A percentile compares a stretch with the other conserved stretches of the same genome.
phyloP scores from a whole-genome alignment of 805 yeast genomes.

The Trichomonascus vanleenenianus region DNA sequence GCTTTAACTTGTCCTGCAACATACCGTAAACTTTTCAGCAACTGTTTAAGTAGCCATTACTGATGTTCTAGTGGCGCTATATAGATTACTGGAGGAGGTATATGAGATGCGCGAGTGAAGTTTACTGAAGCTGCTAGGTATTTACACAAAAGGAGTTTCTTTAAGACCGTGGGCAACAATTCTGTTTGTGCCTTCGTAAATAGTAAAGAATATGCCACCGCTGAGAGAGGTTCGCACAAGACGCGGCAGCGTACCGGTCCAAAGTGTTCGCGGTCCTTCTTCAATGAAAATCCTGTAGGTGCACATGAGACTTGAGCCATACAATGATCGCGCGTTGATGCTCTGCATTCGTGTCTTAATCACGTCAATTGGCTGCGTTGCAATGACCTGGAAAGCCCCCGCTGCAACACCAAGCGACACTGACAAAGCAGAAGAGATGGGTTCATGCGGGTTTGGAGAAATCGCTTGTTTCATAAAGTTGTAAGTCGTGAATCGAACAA shows the following conservation, averaged over 20 bases:
- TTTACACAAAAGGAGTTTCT: conserved; percentile 33
- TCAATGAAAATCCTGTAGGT: conserved; percentile 29
- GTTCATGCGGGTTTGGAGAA: conserved; percentile 21
- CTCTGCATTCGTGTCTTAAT: conserved; percentile 83
- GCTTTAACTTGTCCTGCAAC: no score
- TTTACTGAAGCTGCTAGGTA: no score
- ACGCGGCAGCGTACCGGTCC: conserved; percentile 45
- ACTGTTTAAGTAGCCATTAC: no score
- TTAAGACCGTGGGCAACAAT: conserved; percentile 32
- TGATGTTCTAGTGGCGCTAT: no score
- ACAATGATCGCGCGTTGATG: conserved; percentile 28
- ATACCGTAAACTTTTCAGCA: no score
- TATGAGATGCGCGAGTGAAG: no score
- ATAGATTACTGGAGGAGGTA: no score
- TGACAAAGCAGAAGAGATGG: conserved; percentile 25
- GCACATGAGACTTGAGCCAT: conserved; percentile 30
- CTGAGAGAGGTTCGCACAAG: conserved; percentile 61
- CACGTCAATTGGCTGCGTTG: conserved; percentile 86
- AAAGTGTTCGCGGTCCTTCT: conserved; percentile 33
- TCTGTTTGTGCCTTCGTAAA: conserved; percentile 52
- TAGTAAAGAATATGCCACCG: conserved; percentile 60
- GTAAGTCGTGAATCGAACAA: conserved; percentile 78
- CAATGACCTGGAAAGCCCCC: conserved; percentile 62
- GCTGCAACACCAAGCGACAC: conserved; percentile 49
- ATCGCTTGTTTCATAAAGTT: conserved; percentile 62